phyloP scores from a whole-genome alignment of 1,139 yeast species.

The Zygosaccharomyces sapae region DNA sequence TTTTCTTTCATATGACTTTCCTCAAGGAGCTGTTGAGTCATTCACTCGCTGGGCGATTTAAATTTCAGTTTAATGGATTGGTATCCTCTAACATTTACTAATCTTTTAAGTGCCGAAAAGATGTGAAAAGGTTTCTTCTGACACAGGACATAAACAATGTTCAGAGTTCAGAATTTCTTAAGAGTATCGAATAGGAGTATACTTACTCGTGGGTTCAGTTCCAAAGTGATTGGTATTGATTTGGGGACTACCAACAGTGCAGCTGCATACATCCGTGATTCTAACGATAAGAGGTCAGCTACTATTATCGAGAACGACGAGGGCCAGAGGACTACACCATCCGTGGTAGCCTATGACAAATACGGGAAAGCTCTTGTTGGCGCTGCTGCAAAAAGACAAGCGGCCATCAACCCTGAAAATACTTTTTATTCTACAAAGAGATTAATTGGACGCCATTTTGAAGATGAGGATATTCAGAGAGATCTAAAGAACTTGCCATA shows the following conservation, averaged over 20 bases:
- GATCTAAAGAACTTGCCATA: conserved; percentile 57
- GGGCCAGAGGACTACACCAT: conserved; percentile 70
- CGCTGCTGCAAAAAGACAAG: conserved; percentile 62
- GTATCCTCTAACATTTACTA: background rate
- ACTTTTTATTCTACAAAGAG: conserved; percentile 75
- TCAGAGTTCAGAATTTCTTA: conserved; percentile 6
- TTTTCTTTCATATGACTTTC: background rate
- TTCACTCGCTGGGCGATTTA: background rate
- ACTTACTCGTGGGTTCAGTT: conserved; percentile 13
- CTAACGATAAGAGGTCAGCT: conserved; percentile 45
- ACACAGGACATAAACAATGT: background rate
- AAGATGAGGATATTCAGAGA: conserved; percentile 60
- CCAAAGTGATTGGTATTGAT: conserved; percentile 66
- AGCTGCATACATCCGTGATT: conserved; percentile 48
- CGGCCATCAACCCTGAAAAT: conserved; percentile 58
- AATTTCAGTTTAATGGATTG: background rate
- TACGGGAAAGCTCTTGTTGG: conserved; percentile 52
- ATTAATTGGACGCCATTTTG: conserved; percentile 62
- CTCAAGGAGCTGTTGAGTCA: background rate
- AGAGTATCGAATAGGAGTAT: background rate
- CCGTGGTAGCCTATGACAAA: conserved; percentile 57
- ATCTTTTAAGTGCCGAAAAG: background rate
- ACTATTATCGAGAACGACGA: conserved; percentile 61
- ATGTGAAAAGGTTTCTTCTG: background rate
- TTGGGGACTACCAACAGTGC: conserved; percentile 81